Evolutionary conservation across 768 basidiomycete species (phyloP), one percentile per base, ranked within the genome.

Genomic region (Suillus placidus): DNA sequence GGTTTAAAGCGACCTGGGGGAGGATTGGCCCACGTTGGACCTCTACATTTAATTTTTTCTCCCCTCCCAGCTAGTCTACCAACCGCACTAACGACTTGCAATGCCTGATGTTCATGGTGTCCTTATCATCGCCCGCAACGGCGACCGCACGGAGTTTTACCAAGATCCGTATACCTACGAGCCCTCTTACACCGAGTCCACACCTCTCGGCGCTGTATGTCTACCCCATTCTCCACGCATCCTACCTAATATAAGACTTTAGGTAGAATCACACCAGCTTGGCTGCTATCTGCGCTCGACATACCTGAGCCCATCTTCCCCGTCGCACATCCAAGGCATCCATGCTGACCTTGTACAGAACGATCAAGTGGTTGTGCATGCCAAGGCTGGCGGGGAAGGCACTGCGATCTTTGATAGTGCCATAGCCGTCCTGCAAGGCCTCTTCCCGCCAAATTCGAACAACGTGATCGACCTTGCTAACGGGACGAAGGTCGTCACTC

Each of bases 351-450:
- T 75, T 9, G 89, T 90, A 55, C 83, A 91, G 75, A 89, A 89
- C 71, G 84, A 76, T 68, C 84, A 88, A 75, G 83, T 94, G 70
- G 87, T 89, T 70, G 85, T 90, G 54, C 89, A 88, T 67, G 91
- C 90, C 71, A 94, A 94, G 79, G 87, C 88, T 52, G 92, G 91
- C 37, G 88, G 88, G 23, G 93, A 94, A 74, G 91, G 92, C 61
- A 83, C 87, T 7, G 87, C 89, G 45, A 92, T 94, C 69, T 91
- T 93, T 77, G 93, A 95, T 80, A 89, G 90, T 12, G 88, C 91
- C 32, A 89, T 91, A 62, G 93, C 94, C 5, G 79, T 94, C 60
- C 80, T 93, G 51, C 94, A 95, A 73, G 93, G 93, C 12, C 80
- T 95, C 66, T 93, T 89, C 83, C 93, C 93, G 7, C 92, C 93